These are phyloP conservation scores for Monosporascus sp. DNA, from an alignment of 2,329 filamentous ascomycete species.

Conservation along the genomic window DNA sequence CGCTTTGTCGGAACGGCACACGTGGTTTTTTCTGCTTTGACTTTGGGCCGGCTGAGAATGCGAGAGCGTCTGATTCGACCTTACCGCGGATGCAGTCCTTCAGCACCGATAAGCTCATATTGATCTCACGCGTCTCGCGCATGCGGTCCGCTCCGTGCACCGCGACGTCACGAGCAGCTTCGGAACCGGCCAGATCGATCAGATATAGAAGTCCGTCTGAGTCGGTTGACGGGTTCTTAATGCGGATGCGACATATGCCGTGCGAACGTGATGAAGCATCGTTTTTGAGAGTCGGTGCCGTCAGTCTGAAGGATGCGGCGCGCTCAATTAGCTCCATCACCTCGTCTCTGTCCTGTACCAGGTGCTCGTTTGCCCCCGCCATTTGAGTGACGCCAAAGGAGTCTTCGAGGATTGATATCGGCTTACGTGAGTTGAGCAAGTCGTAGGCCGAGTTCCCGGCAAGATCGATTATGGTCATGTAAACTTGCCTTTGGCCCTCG, in stretches of 20 bases:
- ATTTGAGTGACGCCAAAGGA: constrained; percentile 38
- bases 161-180: constrained; percentile 37
- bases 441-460: constrained; percentile 32
- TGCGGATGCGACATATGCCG: constrained; percentile 40
- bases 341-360: constrained; percentile 21
- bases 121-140: constrained; percentile 42
- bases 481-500: constrained; percentile 23
- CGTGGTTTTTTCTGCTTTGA: constrained; percentile 27
- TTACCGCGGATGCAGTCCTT: constrained; percentile 48
- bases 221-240: constrained; percentile 24
- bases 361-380: constrained; percentile 35
- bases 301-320: constrained; percentile 34
- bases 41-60: not conserved
- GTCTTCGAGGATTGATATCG: constrained; percentile 40
- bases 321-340: constrained; percentile 30
- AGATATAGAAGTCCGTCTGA: constrained; percentile 40
- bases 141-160: constrained; percentile 37
- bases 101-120: constrained; percentile 41
- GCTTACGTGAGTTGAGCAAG: constrained; percentile 34
- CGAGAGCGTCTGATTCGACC: constrained; percentile 27
- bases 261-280: constrained; percentile 43
- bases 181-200: constrained; percentile 35
- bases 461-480: constrained; percentile 33
- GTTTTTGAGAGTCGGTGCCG: constrained; percentile 39
- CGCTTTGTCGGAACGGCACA: constrained; percentile 41